Evolutionary conservation across 2,329 filamentous ascomycete species (phyloP).

Genomic region (Colletotrichum gloeosporioides): DNA sequence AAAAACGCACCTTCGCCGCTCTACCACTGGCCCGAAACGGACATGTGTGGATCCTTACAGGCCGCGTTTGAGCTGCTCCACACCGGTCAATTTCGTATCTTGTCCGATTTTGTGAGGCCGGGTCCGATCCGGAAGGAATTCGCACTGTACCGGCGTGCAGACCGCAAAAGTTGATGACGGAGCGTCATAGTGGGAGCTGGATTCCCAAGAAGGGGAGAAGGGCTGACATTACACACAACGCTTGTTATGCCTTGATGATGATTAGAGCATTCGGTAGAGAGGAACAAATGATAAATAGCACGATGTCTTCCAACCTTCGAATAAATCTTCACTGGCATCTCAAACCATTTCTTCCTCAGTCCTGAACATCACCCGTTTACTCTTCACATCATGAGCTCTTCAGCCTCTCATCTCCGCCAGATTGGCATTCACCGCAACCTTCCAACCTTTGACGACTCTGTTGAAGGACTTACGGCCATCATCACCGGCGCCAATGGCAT

Average conservation of each 20-base stretch:
- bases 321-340: background rate
- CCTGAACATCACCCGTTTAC: fast-evolving
- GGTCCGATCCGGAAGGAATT: background rate
- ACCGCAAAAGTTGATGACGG: background rate
- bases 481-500: slow-evolving; percentile 9
- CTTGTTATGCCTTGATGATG: too few species aligned
- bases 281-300: background rate
- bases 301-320: too few species aligned
- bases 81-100: background rate
- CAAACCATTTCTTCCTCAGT: background rate
- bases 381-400: background rate
- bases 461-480: background rate
- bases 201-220: background rate
- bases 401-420: background rate
- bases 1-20: background rate
- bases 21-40: background rate
- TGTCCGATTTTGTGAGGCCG: background rate
- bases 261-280: too few species aligned
- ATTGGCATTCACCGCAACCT: background rate
- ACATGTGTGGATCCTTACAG: background rate
- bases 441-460: background rate
- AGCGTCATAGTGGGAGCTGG: background rate
- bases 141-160: background rate
- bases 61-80: background rate
- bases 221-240: fast-evolving